Base-by-base conservation (phyloP, 345 rosid genomes). In the Pistacia integerrima region DNA sequence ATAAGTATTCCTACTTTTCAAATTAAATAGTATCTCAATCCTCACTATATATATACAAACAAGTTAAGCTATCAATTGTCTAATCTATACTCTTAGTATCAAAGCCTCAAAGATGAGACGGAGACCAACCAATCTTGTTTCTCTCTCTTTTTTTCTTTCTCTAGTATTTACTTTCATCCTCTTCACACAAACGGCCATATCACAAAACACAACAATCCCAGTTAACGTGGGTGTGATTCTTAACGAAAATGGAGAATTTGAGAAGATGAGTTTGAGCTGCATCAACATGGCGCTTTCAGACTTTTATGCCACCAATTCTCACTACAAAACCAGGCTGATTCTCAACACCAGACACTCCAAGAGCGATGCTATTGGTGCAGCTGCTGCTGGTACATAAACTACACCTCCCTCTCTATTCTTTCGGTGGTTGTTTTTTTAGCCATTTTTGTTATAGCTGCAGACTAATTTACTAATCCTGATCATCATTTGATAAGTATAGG, bases 191-290 rank as follows among this genome's bases (percentile, higher is more conserved):
- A 64, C 35, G 28, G 78, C 77, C 63, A 44, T 72, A 81, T 69
- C 82, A 8, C 64, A 77, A 49, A 80, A 75, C 68, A 57, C 76
- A 33, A 14, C 59, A 46, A 36, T 68, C 0, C 76, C 76, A 17
- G 90, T 89, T 46, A 80, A 78, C 4, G 87, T 91, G 0, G 96
- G 94, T 6, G 82, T 90, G 64, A 78, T 83, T 78, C 79, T 92
- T 4, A 91, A 90, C 63, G 11, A 76, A 18, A 85, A 85, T 20
- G 66, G 5, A 0, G 17, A 0, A 13, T 10, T 44, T 8, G 89
- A 78, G 35, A 82, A 79, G 35, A 30, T 80, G 12, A 52, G 51
- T 1, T 59, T 82, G 87, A 84, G 84, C 3, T 87, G 94, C 77
- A 82, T 91, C 41, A 74, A 86, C 57, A 77, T 87, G 88, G 81